phyloP scores from a whole-genome alignment of 768 basidiomycete species.

The Infundibulicybe gibba region DNA sequence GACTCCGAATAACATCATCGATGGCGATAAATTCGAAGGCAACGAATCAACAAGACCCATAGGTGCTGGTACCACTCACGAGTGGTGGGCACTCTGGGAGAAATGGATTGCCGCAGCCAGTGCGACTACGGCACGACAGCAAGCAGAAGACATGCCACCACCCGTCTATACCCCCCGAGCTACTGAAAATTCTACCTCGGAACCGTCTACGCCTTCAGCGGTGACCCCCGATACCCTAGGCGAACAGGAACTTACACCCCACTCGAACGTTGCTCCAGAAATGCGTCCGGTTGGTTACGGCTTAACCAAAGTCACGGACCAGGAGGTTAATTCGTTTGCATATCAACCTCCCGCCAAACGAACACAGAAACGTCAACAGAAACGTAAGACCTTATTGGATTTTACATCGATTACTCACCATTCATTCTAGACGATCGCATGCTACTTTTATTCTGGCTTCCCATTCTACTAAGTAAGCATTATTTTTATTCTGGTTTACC shows the following conservation, averaged over 20 bases:
- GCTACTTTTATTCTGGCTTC: constrained; percentile 84
- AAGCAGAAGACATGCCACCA: constrained; percentile 55
- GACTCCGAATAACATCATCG: constrained; percentile 14
- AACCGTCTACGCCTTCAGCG: constrained; percentile 5
- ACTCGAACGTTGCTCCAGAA: constrained; percentile 23
- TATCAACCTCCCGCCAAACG: constrained; percentile 54
- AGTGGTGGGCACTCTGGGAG: constrained; percentile 71
- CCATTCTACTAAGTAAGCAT: constrained; percentile 72
- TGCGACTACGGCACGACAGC: constrained; percentile 41
- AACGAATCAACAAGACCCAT: constrained; percentile 32
- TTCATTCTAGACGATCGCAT: constrained; percentile 68
- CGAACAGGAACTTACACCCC: constrained; percentile 8
- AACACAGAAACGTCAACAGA: constrained; percentile 52
- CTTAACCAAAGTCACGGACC: constrained; percentile 48
- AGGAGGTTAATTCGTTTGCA: constrained; percentile 65
- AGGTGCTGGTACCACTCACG: constrained; percentile 48
- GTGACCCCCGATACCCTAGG: constrained; percentile 8
- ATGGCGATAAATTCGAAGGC: constrained; percentile 27
- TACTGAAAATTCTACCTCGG: constrained; percentile 14
- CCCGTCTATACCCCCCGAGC: constrained; percentile 72
- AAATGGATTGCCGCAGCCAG: constrained; percentile 63
- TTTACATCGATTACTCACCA: constrained; percentile 6
- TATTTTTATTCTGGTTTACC: constrained; percentile 1
- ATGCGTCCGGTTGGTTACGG: constrained; percentile 43
- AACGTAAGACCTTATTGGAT: constrained; percentile 44